These are phyloP conservation scores for Apodospora peruviana DNA, from an alignment of 495 filamentous ascomycete genomes.

Conservation along the genomic window DNA sequence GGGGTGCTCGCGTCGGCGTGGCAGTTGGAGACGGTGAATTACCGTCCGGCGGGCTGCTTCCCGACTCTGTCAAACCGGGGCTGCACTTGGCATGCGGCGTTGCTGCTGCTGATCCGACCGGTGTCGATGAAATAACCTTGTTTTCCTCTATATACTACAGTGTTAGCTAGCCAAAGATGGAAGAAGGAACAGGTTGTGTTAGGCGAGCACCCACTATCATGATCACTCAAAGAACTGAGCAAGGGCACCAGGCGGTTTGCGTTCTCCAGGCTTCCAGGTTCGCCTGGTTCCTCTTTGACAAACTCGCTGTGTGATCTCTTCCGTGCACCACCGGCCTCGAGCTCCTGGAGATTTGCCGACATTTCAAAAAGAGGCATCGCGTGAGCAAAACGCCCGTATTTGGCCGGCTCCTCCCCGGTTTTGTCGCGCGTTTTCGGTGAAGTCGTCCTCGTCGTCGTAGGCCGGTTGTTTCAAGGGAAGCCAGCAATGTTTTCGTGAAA, in stretches of 20 bases:
- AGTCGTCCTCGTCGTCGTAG: no score
- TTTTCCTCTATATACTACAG: slow-evolving; percentile 11
- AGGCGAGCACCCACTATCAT: slow-evolving; percentile 7
- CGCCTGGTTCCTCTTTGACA: slow-evolving; percentile 14
- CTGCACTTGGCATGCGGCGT: slow-evolving; percentile 23
- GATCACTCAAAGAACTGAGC: slow-evolving; percentile 10
- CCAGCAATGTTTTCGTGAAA: no score
- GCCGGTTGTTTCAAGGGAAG: no score
- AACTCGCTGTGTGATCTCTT: slow-evolving; percentile 36
- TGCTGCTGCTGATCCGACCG: slow-evolving; percentile 4
- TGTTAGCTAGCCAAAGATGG: not conserved
- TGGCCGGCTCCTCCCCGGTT: no score
- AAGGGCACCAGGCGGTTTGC: no score
- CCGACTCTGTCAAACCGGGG: slow-evolving; percentile 27
- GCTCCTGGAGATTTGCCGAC: slow-evolving; percentile 31
- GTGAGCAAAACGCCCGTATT: no score
- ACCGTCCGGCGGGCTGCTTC: slow-evolving; percentile 24
- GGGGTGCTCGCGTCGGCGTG: slow-evolving; percentile 12
- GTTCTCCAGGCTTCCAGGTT: not conserved
- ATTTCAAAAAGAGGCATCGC: slow-evolving; percentile 34
- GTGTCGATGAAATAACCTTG: slow-evolving; percentile 8
- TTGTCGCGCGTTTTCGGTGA: no score
- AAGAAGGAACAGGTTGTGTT: not conserved
- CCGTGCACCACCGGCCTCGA: slow-evolving; percentile 19
- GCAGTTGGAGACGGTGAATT: slow-evolving; percentile 24